Base-by-base conservation (phyloP, 768 basidiomycete species). In the Naganishia vaughanmartiniae region DNA sequence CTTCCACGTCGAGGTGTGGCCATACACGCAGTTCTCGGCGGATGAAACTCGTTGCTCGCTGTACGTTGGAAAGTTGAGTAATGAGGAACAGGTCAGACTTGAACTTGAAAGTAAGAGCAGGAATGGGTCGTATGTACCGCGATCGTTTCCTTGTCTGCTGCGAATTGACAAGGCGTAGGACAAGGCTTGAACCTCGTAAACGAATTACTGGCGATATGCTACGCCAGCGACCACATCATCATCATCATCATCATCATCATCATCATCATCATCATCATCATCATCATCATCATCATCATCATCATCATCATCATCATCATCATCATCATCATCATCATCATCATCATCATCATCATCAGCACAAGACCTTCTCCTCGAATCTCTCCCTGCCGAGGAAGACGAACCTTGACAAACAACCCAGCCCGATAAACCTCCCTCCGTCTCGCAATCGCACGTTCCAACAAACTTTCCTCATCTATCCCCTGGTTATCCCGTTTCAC, bases 201-300 rank as follows among this genome's bases (percentile, higher is more conserved):
- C 0, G 86, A 78, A 76, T 96, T 97, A 34, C 91, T 92, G 3
- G 91, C 93, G 63, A 96, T 87, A 77, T 97, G 93, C 93, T 96
- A 76, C 9, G 10, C 9, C 9, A 42, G 2, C 42, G 14, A 42
- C 9, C 9, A 42, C 2, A 42, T 2, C 5, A 36, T 36, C 12
- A 42, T 11, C 17, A 2, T 7, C 42, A 42, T 42, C 42, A 42
- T 7, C 42, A 42, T 11, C 5, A 7, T n/a, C 42, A 42, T 7
- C 42, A 11, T 15, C 42, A 11, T 15, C 10, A 42, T 12, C 10
- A 53, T 15, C 17, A 68, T 53, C 51, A 53, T 55, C 24, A 56
- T 33, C 21, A 36, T 30, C 26, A 26, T 21, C 33, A 21, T 9
- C 28, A n/a, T 7, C 42, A 11, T 15, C 42, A 11, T 15, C 10